Conservation (phyloP, 352 stramenopile genomes). For the Pythium diclinum region DNA sequence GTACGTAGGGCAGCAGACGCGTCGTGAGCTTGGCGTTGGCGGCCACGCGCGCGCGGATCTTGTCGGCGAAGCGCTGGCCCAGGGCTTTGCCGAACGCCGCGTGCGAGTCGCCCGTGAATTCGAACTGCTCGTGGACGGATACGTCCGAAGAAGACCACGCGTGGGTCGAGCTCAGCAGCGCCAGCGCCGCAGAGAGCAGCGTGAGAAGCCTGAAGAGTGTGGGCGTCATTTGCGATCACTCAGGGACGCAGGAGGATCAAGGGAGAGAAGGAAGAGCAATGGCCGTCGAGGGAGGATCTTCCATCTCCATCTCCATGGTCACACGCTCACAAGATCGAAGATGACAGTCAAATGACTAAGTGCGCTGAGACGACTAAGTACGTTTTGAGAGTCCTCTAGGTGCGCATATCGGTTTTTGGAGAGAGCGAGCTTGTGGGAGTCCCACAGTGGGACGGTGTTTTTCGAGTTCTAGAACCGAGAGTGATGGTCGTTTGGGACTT, state of each 20-base stretch:
- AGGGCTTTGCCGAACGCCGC: conserved; percentile 52
- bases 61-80: conserved; percentile 43
- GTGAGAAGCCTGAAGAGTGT: background rate
- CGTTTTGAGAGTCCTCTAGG: background rate
- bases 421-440: background rate
- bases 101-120: conserved; percentile 61
- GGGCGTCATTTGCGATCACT: background rate
- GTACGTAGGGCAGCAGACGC: conserved; percentile 51
- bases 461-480: conserved; percentile 10
- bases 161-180: conserved; percentile 4
- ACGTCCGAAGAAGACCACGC: conserved; percentile 21
- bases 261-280: background rate
- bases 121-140: conserved; percentile 41
- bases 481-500: conserved; percentile 4
- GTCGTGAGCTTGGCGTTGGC: conserved; percentile 53
- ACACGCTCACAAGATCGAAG: conserved; percentile 16
- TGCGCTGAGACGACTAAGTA: conserved; percentile 7
- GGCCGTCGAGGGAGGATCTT: background rate
- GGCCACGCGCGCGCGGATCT: conserved; percentile 44
- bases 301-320: conserved; percentile 12
- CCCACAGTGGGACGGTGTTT: no score
- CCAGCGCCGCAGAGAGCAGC: conserved; percentile 5
- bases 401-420: conserved; percentile 4
- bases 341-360: conserved; percentile 17
- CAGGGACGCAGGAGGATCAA: background rate